phyloP scores from a whole-genome alignment of 2,329 filamentous ascomycete species.

The Colletotrichum higginsianum region DNA sequence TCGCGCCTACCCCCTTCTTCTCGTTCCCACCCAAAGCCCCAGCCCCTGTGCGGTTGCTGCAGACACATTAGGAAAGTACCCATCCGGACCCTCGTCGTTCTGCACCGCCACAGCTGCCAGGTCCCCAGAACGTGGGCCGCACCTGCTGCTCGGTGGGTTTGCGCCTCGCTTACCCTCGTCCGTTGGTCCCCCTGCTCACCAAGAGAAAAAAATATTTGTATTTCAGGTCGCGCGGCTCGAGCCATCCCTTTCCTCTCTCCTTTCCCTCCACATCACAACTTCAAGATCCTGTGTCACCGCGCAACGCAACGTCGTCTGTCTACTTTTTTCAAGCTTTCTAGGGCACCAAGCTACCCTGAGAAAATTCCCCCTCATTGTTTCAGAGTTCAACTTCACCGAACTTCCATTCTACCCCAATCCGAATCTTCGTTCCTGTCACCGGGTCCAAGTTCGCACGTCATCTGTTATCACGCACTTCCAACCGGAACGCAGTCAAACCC shows the following conservation, averaged over 20 bases:
- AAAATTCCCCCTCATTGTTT: conserved; percentile 76
- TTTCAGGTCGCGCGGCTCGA: conserved; percentile 44
- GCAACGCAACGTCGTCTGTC: conserved; percentile 64
- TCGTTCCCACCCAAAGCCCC: conserved; percentile 15
- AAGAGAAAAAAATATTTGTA: conserved; percentile 57
- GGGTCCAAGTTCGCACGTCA: conserved; percentile 59
- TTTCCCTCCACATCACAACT: conserved; percentile 59
- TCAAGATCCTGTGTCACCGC: conserved; percentile 63
- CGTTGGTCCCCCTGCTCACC: conserved; percentile 39
- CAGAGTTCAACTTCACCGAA: conserved; percentile 74
- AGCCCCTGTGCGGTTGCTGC: conserved; percentile 32
- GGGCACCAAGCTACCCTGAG: conserved; percentile 92
- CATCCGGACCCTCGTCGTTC: conserved; percentile 26
- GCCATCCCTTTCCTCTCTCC: conserved; percentile 50
- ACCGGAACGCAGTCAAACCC: conserved; percentile 53
- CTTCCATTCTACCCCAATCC: conserved; percentile 59
- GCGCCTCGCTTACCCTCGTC: conserved; percentile 43
- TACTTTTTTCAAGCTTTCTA: conserved; percentile 69
- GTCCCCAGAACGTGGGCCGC: conserved; percentile 37
- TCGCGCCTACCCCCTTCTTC: conserved; percentile 27
- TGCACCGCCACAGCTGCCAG: conserved; percentile 40
- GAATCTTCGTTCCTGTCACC: conserved; percentile 59
- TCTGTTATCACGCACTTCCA: conserved; percentile 63
- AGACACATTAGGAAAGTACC: conserved; percentile 42
- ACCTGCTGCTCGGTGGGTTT: conserved; percentile 41